Percentiles rank a stretch among this genome's conserved stretches.
These are phyloP conservation scores for Metroxylon sagu DNA, from an alignment of 176 grass and related monocot species.

Conservation along the genomic window DNA sequence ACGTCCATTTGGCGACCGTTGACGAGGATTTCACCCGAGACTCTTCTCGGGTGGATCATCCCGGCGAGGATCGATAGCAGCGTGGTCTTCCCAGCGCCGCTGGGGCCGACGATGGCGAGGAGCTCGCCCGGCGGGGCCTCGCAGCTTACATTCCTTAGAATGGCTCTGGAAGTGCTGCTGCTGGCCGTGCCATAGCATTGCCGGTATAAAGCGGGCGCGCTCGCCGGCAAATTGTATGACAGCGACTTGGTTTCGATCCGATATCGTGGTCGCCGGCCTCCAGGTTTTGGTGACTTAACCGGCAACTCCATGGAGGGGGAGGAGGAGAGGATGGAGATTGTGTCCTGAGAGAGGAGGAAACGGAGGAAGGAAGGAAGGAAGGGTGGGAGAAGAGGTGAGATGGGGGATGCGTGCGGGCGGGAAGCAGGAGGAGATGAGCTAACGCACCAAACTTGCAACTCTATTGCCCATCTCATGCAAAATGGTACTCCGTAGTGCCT, in stretches of 20 bases:
- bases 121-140: conserved; percentile 55
- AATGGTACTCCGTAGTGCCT: not conserved
- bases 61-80: conserved; percentile 80
- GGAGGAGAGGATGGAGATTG: not conserved
- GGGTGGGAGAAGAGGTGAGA: conserved; percentile 9
- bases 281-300: not conserved
- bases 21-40: conserved; percentile 48
- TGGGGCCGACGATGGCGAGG: conserved; percentile 76
- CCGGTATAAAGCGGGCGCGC: not conserved
- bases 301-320: conserved; percentile 37
- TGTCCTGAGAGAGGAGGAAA: not conserved
- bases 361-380: conserved; percentile 7
- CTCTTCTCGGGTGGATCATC: conserved; percentile 30
- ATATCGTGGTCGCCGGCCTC: conserved; percentile 39
- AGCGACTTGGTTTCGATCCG: conserved; percentile 53
- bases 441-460: conserved; percentile 41
- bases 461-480: conserved; percentile 8
- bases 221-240: conserved; percentile 44
- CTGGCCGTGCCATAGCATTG: not conserved
- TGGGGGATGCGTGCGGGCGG: conserved; percentile 5
- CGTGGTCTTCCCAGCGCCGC: conserved; percentile 84
- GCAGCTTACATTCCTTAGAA: conserved; percentile 49
- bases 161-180: conserved; percentile 1
- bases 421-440: conserved; percentile 44
- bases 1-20: conserved; percentile 58